Evolutionary conservation across 768 basidiomycete species (phyloP).

Genomic region (Auricularia sp.): DNA sequence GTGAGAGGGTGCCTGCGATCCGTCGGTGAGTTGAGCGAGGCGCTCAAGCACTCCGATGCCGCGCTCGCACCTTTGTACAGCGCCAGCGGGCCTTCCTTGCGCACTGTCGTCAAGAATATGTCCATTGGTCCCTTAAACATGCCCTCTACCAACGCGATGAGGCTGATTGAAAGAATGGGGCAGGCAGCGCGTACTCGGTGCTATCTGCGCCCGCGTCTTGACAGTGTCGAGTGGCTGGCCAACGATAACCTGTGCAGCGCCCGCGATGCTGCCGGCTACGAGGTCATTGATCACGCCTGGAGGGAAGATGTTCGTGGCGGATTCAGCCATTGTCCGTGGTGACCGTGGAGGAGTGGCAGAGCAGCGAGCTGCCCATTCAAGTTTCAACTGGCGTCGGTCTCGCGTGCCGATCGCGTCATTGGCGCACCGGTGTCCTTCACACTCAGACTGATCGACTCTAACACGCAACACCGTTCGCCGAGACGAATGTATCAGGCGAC

Average conservation of each 20-base stretch:
- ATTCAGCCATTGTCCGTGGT: neutral
- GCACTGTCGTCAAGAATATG: conserved; percentile 68
- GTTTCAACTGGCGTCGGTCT: neutral
- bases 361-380: too few relatives aligned
- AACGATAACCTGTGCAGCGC: conserved; percentile 92
- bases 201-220: conserved; percentile 82
- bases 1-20: conserved; percentile 72
- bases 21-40: neutral
- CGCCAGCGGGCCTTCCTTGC: conserved; percentile 84
- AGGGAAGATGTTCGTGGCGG: neutral
- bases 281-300: conserved; percentile 52
- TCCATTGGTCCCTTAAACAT: conserved; percentile 97
- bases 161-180: conserved; percentile 1
- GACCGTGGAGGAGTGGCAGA: too few relatives aligned
- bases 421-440: neutral
- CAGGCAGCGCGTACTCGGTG: conserved; percentile 46
- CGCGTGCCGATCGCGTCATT: conserved; percentile 4
- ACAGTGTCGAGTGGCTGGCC: conserved; percentile 86
- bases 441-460: too few relatives aligned
- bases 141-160: conserved; percentile 38
- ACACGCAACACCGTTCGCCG: too few relatives aligned
- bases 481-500: too few relatives aligned
- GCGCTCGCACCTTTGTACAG: conserved; percentile 74
- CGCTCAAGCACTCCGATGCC: too few relatives aligned
- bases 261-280: conserved; percentile 79